phyloP scores from a whole-genome alignment of 495 filamentous ascomycete genomes.

The Aspergillus heteromorphus region DNA sequence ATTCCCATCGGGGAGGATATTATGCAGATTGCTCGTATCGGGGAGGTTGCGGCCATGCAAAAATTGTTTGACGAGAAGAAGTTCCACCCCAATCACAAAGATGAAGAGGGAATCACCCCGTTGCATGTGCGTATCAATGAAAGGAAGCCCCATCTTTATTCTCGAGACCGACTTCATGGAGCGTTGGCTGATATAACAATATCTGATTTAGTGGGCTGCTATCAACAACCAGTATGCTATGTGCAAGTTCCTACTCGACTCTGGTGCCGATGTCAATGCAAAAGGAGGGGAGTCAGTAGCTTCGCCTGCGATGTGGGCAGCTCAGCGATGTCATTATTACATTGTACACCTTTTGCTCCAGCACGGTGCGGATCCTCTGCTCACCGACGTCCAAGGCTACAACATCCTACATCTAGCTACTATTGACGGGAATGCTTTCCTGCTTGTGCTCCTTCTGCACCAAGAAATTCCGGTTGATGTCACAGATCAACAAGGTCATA shows the following conservation, averaged over 20 bases:
- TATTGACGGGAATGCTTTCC: constrained; percentile 92
- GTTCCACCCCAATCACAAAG: constrained; percentile 70
- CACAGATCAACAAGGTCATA: constrained; percentile 82
- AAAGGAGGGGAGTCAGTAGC: constrained; percentile 92
- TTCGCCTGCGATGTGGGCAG: constrained; percentile 94
- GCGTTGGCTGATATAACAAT: constrained; percentile 1
- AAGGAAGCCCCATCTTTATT: constrained; percentile 1
- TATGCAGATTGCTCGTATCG: constrained; percentile 89
- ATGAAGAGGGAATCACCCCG: constrained; percentile 90
- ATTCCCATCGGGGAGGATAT: constrained; percentile 74
- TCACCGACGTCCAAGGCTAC: constrained; percentile 89
- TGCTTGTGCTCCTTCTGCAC: constrained; percentile 81
- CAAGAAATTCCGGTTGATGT: constrained; percentile 92
- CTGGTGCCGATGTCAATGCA: constrained; percentile 86
- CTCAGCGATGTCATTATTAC: constrained; percentile 89
- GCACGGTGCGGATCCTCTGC: constrained; percentile 80
- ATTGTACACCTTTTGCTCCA: constrained; percentile 74
- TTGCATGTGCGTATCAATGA: constrained; percentile 66
- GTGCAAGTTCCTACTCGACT: constrained; percentile 89
- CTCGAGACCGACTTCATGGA: constrained; percentile 1
- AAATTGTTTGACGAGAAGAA: constrained; percentile 80
- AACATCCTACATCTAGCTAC: constrained; percentile 96
- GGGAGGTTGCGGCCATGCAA: constrained; percentile 81
- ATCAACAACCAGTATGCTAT: constrained; percentile 97
- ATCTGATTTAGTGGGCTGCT: constrained; percentile 77